These are phyloP conservation scores for Russula foetens DNA, from an alignment of 768 basidiomycete genomes.

Conservation along the genomic window DNA sequence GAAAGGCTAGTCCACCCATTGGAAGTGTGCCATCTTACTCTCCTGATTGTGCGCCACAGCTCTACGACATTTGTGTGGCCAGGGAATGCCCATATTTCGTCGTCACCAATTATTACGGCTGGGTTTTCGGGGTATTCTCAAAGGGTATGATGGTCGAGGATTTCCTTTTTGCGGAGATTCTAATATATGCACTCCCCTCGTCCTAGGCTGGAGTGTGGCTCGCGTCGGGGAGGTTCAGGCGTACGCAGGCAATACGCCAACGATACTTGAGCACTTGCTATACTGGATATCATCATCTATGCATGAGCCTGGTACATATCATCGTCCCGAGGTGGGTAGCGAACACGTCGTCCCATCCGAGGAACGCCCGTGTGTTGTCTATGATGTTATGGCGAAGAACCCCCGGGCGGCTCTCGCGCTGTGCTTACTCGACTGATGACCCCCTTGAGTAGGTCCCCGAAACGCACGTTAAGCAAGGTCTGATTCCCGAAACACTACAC, in stretches of 20 bases:
- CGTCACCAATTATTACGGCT: slow-evolving; percentile 22
- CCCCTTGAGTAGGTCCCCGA: slow-evolving; percentile 18
- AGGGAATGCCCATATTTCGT: slow-evolving; percentile 20
- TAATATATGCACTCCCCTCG: not conserved
- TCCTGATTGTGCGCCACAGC: slow-evolving; percentile 1
- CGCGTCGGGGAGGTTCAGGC: slow-evolving; percentile 3
- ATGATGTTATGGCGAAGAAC: slow-evolving; percentile 18
- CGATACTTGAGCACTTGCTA: slow-evolving; percentile 11
- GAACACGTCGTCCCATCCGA: slow-evolving; percentile 7
- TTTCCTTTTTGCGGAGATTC: not conserved
- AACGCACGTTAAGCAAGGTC: slow-evolving; percentile 16
- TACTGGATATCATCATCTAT: slow-evolving; percentile 20
- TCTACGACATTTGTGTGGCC: slow-evolving; percentile 20
- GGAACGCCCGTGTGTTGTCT: slow-evolving; percentile 16
- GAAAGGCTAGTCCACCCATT: slow-evolving; percentile 8
- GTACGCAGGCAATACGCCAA: not conserved
- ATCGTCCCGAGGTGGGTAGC: slow-evolving; percentile 19
- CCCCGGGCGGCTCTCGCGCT: slow-evolving; percentile 16
- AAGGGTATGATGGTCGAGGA: slow-evolving; percentile 1
- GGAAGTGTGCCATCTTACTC: not conserved
- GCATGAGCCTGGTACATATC: slow-evolving; percentile 12
- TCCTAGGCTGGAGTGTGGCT: slow-evolving; percentile 15
- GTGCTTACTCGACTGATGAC: slow-evolving; percentile 15
- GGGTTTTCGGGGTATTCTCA: slow-evolving; percentile 24
- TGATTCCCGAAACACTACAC: slow-evolving; percentile 9